phyloP scores from a whole-genome alignment of 768 basidiomycete species.

The Neoboletus magnificus region DNA sequence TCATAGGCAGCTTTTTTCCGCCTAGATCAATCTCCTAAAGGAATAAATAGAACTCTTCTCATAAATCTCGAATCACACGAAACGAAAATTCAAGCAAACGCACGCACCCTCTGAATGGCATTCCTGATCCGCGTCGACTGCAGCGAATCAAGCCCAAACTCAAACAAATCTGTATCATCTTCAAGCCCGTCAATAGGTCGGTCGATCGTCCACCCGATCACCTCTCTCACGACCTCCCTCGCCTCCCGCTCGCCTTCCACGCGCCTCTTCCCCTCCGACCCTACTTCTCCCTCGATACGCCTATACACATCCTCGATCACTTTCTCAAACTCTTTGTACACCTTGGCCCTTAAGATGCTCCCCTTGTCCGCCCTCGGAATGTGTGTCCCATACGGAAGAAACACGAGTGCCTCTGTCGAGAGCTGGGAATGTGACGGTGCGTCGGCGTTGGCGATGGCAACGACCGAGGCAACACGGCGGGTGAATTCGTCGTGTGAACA shows the following conservation, averaged over 20 bases:
- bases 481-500: conserved; percentile 25
- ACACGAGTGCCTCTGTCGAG: conserved; percentile 46
- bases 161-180: conserved; percentile 40
- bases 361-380: conserved; percentile 53
- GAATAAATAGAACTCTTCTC: not conserved
- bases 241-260: conserved; percentile 13
- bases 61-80: conserved; percentile 16
- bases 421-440: conserved; percentile 55
- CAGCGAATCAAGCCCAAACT: conserved; percentile 53
- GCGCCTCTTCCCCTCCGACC: conserved; percentile 18
- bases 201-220: conserved; percentile 24
- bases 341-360: conserved; percentile 45
- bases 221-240: conserved; percentile 3
- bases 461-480: conserved; percentile 39
- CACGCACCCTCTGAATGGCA: conserved; percentile 38
- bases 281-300: conserved; percentile 42
- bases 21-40: conserved; percentile 17
- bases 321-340: conserved; percentile 48
- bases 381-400: conserved; percentile 45
- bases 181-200: conserved; percentile 11
- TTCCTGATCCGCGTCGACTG: conserved; percentile 53
- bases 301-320: conserved; percentile 41
- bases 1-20: conserved; percentile 21
- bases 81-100: conserved; percentile 5
- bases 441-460: conserved; percentile 48